phyloP scores from a whole-genome alignment of 345 rosid species.

The Moricandia moricandioides region DNA sequence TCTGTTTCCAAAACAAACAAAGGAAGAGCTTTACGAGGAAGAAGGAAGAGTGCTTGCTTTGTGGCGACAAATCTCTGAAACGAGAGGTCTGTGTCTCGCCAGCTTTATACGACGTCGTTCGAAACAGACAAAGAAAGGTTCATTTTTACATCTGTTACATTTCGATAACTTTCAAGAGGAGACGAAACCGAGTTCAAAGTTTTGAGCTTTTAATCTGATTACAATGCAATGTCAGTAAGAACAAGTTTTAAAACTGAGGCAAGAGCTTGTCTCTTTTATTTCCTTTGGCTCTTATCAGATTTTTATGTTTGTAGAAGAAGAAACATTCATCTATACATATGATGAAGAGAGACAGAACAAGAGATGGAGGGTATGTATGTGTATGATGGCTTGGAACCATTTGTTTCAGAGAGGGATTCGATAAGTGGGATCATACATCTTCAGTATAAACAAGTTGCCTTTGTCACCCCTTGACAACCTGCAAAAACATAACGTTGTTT shows the following conservation, averaged over 20 bases:
- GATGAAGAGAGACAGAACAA: slow-evolving; percentile 8
- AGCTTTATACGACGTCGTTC: slow-evolving; percentile 21
- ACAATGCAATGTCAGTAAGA: not conserved
- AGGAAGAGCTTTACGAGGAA: not conserved
- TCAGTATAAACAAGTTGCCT: slow-evolving; percentile 86
- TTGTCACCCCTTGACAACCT: slow-evolving; percentile 90
- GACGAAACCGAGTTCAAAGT: not conserved
- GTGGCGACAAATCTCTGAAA: not conserved
- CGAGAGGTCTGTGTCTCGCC: slow-evolving; percentile 20
- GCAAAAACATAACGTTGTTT: slow-evolving; percentile 3
- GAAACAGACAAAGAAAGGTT: too few species aligned
- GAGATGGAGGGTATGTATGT: not conserved
- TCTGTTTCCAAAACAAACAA: not conserved
- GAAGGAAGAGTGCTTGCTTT: too few species aligned
- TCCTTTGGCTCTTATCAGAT: not conserved
- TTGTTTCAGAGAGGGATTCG: slow-evolving; percentile 50
- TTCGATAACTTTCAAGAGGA: too few species aligned
- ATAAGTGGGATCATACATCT: slow-evolving; percentile 88
- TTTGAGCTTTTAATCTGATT: slow-evolving; percentile 8
- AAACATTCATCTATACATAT: slow-evolving; percentile 21
- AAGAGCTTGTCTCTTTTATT: not conserved
- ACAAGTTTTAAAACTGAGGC: not conserved
- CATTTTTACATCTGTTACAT: too few species aligned
- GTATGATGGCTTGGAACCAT: slow-evolving; percentile 1
- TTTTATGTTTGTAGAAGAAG: not conserved